Evolutionary conservation across 2,329 filamentous ascomycete species (phyloP), one percentile per base, ranked within the genome.

Genomic region (Colletotrichum abscissum): DNA sequence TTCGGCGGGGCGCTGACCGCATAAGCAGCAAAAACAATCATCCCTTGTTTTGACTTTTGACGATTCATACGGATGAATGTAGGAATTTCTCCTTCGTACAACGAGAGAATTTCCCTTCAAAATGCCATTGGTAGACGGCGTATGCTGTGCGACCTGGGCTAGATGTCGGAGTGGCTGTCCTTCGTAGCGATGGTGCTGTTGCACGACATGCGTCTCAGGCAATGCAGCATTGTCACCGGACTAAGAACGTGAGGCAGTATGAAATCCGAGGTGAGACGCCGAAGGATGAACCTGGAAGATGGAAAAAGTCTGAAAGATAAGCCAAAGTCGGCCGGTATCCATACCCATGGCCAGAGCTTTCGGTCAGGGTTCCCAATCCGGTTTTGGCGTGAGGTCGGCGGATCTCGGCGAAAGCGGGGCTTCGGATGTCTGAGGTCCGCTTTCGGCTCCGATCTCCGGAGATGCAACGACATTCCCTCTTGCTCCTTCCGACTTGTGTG

Each of bases 381-480:
- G 57, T 49, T 57, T 22, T 56, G 46, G 63, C 46, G 16, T 26
- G n/a, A 22, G 12, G 8, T 24, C 63, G 28, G 49, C 16, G 49
- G 38, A 30, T 57, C 38, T 65, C 57, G 46, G 57, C 24, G 14
- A 57, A 26, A 30, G 59, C 54, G 66, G 70, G 70, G 24, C 42
- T 4, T 60, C 66, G 55, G 55, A 49, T 59, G 28, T 22, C 16
- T 26, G 14, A 35, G 28, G 55, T 58, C 70, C 67, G 60, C 67
- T 70, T 58, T 66, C 70, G 70, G 70, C 70, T 73, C 70, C 70
- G 70, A 62, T 70, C 5, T 35, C 65, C 60, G 67, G 60, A 57
- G 60, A 42, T 63, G 6, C 3, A 28, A 65, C 3, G 7, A 5
- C 3, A 49, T 30, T 35, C 54, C 24, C 28, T 16, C 24, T 14